Evolutionary conservation across 164 flowering plant species (phyloP).

Genomic region (Sedum album): DNA sequence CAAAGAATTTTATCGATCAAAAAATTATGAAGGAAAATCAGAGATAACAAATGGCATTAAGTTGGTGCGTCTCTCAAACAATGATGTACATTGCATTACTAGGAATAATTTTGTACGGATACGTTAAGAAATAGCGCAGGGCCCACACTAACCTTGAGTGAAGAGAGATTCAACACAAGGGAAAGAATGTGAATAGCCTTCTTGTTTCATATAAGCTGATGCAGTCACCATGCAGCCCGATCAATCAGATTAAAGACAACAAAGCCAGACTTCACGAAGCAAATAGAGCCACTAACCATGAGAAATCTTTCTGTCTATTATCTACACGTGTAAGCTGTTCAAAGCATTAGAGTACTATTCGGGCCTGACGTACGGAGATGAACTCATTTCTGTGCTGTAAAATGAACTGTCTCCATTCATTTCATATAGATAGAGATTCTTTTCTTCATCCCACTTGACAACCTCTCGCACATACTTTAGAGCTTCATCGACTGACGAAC

Average conservation of each 20-base stretch:
- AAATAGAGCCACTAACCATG: neutral
- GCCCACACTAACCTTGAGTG: neutral
- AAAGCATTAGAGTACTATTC: constrained; percentile 11
- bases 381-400: constrained; percentile 37
- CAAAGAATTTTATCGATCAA: no score
- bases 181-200: neutral
- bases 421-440: constrained; percentile 22
- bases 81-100: no score
- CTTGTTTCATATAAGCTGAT: neutral
- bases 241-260: neutral
- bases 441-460: constrained; percentile 57
- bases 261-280: neutral
- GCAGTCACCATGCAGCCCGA: neutral
- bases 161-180: neutral
- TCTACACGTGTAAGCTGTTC: neutral
- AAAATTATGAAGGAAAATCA: no score
- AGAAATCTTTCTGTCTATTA: neutral
- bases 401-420: constrained; percentile 28
- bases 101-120: neutral
- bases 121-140: neutral
- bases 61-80: neutral
- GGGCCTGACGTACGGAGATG: constrained; percentile 30
- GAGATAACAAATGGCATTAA: no score
- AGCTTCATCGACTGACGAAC: constrained; percentile 35
- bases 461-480: constrained; percentile 46